phyloP scores from a whole-genome alignment of 192 early-diverging fungal genomes.

The Anaeromyces robustus region DNA sequence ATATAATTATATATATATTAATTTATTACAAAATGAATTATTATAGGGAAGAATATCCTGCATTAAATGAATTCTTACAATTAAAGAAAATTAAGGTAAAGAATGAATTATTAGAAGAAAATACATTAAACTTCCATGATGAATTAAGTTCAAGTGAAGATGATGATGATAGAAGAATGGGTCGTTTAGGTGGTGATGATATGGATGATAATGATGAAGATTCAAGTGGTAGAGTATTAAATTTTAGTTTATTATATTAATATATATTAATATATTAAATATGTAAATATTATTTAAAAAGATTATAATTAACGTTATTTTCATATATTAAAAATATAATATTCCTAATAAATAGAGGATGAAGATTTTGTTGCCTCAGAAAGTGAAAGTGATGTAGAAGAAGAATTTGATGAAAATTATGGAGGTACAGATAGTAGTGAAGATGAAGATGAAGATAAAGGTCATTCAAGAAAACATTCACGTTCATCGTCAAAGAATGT shows the following conservation, averaged over 20 bases:
- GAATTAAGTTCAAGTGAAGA: slow-evolving; percentile 19
- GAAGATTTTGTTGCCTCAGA: slow-evolving; percentile 70
- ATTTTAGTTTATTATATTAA: slow-evolving; percentile 3
- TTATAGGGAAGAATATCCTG: slow-evolving; percentile 71
- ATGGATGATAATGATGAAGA: slow-evolving; percentile 16
- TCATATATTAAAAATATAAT: no score
- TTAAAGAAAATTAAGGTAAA: slow-evolving; percentile 69
- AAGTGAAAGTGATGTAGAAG: slow-evolving; percentile 19
- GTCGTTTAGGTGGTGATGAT: neutral
- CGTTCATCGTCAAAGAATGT: neutral
- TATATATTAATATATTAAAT: slow-evolving; percentile 3
- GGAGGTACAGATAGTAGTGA: slow-evolving; percentile 4
- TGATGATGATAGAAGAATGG: slow-evolving; percentile 22
- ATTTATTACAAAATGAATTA: no score
- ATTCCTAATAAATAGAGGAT: slow-evolving; percentile 28
- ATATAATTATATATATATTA: no score
- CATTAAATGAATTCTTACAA: slow-evolving; percentile 64
- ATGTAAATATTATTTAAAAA: neutral
- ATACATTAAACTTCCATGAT: slow-evolving; percentile 5
- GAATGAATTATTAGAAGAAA: slow-evolving; percentile 47
- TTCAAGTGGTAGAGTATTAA: slow-evolving; percentile 12
- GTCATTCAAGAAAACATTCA: slow-evolving; percentile 4
- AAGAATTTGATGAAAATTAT: slow-evolving; percentile 23
- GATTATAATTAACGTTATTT: no score
- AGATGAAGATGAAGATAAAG: slow-evolving; percentile 11